Percentiles rank a stretch among this genome's conserved stretches.
phyloP scores from a whole-genome alignment of 257 asterid species.

The Lavandula angustifolia region DNA sequence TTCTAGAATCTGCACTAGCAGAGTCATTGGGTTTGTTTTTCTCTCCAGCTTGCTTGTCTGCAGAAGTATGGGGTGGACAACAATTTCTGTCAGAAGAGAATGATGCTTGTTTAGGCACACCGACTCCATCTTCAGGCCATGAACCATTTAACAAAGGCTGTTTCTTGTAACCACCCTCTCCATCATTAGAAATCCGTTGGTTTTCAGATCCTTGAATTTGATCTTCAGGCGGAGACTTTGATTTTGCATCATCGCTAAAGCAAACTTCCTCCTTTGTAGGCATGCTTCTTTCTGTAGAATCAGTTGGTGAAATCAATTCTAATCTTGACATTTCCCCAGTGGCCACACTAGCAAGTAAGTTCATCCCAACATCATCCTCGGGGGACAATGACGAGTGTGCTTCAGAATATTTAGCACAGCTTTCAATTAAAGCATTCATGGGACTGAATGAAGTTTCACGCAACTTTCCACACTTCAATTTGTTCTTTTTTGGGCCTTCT shows the following conservation, averaged over 20 bases:
- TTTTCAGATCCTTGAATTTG: neutral
- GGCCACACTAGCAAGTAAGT: slow-evolving; percentile 96
- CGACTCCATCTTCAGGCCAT: slow-evolving; percentile 34
- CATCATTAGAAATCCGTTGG: neutral
- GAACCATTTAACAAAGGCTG: slow-evolving; percentile 32
- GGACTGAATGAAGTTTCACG: slow-evolving; percentile 71
- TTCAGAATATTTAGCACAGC: slow-evolving; percentile 79
- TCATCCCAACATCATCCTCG: slow-evolving; percentile 87
- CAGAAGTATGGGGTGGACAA: slow-evolving; percentile 27
- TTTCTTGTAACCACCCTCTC: slow-evolving; percentile 29
- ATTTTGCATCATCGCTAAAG: slow-evolving; percentile 49
- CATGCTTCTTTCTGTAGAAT: slow-evolving; percentile 51
- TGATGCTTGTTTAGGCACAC: slow-evolving; percentile 33
- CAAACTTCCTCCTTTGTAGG: slow-evolving; percentile 49
- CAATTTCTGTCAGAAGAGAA: slow-evolving; percentile 36
- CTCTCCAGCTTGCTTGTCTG: slow-evolving; percentile 32
- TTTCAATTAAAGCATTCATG: slow-evolving; percentile 84
- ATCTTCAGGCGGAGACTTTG: slow-evolving; percentile 39
- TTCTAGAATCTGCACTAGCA: slow-evolving; percentile 27
- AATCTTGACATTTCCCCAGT: slow-evolving; percentile 77
- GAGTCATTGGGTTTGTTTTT: slow-evolving; percentile 21
- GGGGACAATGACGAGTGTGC: slow-evolving; percentile 59
- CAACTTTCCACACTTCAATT: slow-evolving; percentile 45
- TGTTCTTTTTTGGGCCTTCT: slow-evolving; percentile 39
- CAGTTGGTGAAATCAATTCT: slow-evolving; percentile 52